These are phyloP conservation scores for Coniochaeta hoffmannii DNA, from an alignment of 2,329 filamentous ascomycete species.

Conservation along the genomic window DNA sequence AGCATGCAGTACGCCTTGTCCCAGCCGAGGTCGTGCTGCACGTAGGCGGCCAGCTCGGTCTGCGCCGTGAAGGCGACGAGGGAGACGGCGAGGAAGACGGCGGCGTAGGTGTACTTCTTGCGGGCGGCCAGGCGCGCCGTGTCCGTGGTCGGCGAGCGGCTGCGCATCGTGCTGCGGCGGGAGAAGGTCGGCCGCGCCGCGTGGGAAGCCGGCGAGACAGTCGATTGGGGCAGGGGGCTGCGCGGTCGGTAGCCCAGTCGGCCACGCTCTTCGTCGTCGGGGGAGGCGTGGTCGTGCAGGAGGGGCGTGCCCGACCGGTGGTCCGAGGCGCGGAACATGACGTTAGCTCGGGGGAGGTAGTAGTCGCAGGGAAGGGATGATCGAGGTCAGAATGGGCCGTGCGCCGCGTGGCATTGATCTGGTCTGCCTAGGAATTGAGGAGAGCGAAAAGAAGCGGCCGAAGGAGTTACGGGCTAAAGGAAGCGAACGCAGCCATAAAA, in stretches of 20 bases:
- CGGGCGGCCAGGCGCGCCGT: conserved; percentile 56
- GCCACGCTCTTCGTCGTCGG: background rate
- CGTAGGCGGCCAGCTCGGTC: conserved; percentile 92
- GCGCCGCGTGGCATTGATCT: background rate
- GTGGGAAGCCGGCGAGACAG: conserved; percentile 17
- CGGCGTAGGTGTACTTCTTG: conserved; percentile 81
- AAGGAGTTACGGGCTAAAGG: no score
- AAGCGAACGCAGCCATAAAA: background rate
- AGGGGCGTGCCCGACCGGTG: background rate
- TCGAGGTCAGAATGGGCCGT: background rate
- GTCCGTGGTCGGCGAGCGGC: conserved; percentile 63
- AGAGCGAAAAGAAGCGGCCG: background rate
- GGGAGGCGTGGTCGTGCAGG: background rate
- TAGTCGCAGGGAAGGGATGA: background rate
- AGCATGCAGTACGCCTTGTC: conserved; percentile 99
- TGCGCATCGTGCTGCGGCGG: conserved; percentile 64
- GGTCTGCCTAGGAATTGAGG: background rate
- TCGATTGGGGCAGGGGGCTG: conserved; percentile 1
- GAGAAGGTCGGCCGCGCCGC: conserved; percentile 30
- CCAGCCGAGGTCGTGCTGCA: conserved; percentile 88
- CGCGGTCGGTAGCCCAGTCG: background rate
- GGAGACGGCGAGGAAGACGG: conserved; percentile 73
- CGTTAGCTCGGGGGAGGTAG: background rate
- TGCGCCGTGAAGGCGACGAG: conserved; percentile 86
- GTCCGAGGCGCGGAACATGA: background rate